A percentile compares a stretch with the other conserved stretches of the same genome.
Evolutionary conservation across 2,329 filamentous ascomycete species (phyloP).

Genomic region (Diaporthe capsici): DNA sequence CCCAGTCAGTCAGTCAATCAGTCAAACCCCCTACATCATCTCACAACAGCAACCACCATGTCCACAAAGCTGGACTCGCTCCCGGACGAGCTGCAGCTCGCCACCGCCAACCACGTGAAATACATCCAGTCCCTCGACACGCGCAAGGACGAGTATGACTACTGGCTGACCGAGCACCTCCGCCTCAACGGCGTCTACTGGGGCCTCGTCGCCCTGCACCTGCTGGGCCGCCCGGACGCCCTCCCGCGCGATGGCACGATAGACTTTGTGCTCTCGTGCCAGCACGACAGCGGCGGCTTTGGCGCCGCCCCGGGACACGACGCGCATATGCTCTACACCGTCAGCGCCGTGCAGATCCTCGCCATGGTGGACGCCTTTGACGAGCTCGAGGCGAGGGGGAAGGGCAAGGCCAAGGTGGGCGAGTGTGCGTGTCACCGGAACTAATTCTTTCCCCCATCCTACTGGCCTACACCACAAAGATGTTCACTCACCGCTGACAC

Average conservation of each 20-base stretch:
- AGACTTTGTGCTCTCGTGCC: constrained; percentile 95
- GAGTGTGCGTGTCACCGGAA: constrained; percentile 74
- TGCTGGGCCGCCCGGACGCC: constrained; percentile 85
- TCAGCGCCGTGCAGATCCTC: constrained; percentile 94
- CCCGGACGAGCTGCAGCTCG: constrained; percentile 61
- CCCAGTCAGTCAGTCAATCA: neutral
- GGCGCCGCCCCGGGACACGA: constrained; percentile 95
- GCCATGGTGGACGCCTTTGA: constrained; percentile 88
- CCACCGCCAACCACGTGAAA: constrained; percentile 78
- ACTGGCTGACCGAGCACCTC: constrained; percentile 97
- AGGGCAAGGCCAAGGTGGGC: constrained; percentile 80
- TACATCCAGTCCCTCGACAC: constrained; percentile 96
- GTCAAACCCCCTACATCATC: too few relatives aligned
- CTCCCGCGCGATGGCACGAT: constrained; percentile 86
- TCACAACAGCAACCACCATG: constrained; percentile 47
- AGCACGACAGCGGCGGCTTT: constrained; percentile 90
- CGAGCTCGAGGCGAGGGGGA: constrained; percentile 80
- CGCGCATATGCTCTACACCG: constrained; percentile 95
- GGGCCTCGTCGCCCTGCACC: constrained; percentile 90
- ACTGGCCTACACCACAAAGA: too few relatives aligned
- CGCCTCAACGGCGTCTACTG: constrained; percentile 97
- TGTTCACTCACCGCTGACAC: constrained; percentile 37
- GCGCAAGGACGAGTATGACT: constrained; percentile 93
- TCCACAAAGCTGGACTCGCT: constrained; percentile 51
- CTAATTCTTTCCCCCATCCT: too few relatives aligned